Evolutionary conservation across 202 grass and related monocot genomes (phyloP), one percentile per base, ranked within the genome.

Genomic region (Zoysia matrella): DNA sequence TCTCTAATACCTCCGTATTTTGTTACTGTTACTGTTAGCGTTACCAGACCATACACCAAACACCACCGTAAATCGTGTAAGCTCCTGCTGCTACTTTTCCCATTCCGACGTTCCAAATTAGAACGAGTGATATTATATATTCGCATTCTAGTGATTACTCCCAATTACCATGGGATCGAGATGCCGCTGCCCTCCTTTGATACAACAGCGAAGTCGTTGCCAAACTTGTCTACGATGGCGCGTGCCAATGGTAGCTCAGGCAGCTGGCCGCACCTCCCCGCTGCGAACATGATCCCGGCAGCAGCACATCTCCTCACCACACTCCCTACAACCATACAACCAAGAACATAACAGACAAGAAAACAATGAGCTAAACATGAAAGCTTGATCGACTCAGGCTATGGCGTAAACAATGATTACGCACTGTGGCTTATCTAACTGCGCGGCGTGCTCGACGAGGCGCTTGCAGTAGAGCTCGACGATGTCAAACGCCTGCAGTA

Each of bases 201-300:
- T 3, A 76, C 72, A 6, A n/a, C 0, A 3, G 73, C 52, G 0
- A 98, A 90, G 14, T 95, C 87, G 2, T 56, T 84, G 43, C 90
- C 90, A 36, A 95, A 93, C 76, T 91, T 95, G 43, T 86, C 67
- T 13, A 53, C 56, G 40, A 93, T 91, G 43, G 47, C 55, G 47
- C 90, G 89, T 58, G 83, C 77, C 63, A 85, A 60, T 18, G 68
- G 65, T 51, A 98, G 74, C 89, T 95, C 95, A 6, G 89, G 95
- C n/a, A 95, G 53, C 30, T 98, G 85, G 44, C 80, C 81, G 53
- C 95, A 95, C 75, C 90, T 84, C 69, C 89, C 85, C 0, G 92
- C 81, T 10, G 88, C 92, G 81, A 93, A 93, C 52, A 95, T 85
- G 54, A 98, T 71, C 66, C 90, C 90, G 7, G 92, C 72, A 1